Evolutionary conservation across 2,329 filamentous ascomycete species (phyloP).

Genomic region (Pestalotiopsis sp.): DNA sequence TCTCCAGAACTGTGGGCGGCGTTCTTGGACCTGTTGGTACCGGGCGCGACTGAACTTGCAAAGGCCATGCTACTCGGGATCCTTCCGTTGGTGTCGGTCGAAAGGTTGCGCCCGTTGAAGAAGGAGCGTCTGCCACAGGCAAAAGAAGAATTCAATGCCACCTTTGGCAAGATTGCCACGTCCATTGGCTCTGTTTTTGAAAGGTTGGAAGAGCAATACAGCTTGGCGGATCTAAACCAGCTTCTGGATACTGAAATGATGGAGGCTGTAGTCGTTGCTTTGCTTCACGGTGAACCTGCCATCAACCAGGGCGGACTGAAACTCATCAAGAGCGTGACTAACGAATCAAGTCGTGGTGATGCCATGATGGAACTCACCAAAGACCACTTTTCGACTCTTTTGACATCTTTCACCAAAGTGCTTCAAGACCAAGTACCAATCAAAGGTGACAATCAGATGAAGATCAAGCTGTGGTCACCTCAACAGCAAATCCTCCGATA

Average conservation of each 20-base stretch:
- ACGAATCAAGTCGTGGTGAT: constrained; percentile 56
- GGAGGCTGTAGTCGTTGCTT: constrained; percentile 72
- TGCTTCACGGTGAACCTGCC: constrained; percentile 78
- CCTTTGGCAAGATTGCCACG: constrained; percentile 56
- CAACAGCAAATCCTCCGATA: constrained; percentile 58
- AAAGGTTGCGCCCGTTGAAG: constrained; percentile 65
- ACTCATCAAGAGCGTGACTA: constrained; percentile 79
- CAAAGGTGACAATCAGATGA: constrained; percentile 38
- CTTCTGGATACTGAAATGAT: constrained; percentile 68
- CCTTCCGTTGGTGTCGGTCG: constrained; percentile 70
- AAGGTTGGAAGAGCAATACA: constrained; percentile 72
- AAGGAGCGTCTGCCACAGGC: constrained; percentile 37
- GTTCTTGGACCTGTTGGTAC: constrained; percentile 67
- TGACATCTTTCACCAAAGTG: constrained; percentile 45
- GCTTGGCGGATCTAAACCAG: constrained; percentile 64
- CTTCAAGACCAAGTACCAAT: constrained; percentile 41
- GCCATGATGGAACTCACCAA: constrained; percentile 48
- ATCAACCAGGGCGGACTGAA: constrained; percentile 80
- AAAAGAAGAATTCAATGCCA: constrained; percentile 75
- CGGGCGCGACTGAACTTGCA: constrained; percentile 70
- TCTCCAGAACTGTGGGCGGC: constrained; percentile 79
- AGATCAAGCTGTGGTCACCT: constrained; percentile 52
- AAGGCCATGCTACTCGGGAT: constrained; percentile 72
- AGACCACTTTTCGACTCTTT: constrained; percentile 42
- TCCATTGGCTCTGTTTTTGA: constrained; percentile 75